Evolutionary conservation across 805 yeast genomes (phyloP), one percentile per base, ranked within the genome.

Genomic region (Ascoidea rubescens): DNA sequence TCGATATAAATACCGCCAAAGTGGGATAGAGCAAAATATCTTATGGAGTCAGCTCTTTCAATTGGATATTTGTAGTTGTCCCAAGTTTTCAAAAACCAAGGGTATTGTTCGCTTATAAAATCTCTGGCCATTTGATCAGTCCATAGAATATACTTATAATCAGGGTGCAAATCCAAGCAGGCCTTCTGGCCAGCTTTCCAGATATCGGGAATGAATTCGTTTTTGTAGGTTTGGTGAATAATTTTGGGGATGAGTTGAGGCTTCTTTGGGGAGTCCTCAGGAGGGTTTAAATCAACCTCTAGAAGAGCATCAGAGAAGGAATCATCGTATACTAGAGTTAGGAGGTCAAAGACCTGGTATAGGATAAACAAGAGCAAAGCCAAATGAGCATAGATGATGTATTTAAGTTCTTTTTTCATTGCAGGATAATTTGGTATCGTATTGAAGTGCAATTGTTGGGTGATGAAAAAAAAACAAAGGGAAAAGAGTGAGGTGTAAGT

Each of bases 1-100:
- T 89, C 97, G 57, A 89, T 80, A 67, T 90, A 90, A 48, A 90
- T 73, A 47, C 97, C 97, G 55, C 97, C 97, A 62, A 75, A 89
- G 62, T 87, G 89, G 52, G 73, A 75, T 56, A 90, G 69, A 5
- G 87, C 84, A 67, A 90, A 90, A 68, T 90, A 90, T 57, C 96
- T 74, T 49, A 90, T 85, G 5, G 87, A 93, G 62, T 90, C 96
- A 1, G 96, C 96, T 53, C 97, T 71, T 71, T 87, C 81, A 57
- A 90, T 90, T 12, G 90, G 88, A 62, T 80, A 88, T 46, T 75
- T 77, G 62, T 90, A 90, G 31, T 73, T 65, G 60, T 87, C 91
- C 74, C 84, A 90, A 1, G 91, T 83, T 7, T 73, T 66, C 52
- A 89, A 67, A 63, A 89, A 90, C 96, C 96, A 90, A 1, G 91